These are phyloP conservation scores for Furculomyces boomerangus DNA, from an alignment of 371 early-diverging fungal genomes.

Conservation along the genomic window DNA sequence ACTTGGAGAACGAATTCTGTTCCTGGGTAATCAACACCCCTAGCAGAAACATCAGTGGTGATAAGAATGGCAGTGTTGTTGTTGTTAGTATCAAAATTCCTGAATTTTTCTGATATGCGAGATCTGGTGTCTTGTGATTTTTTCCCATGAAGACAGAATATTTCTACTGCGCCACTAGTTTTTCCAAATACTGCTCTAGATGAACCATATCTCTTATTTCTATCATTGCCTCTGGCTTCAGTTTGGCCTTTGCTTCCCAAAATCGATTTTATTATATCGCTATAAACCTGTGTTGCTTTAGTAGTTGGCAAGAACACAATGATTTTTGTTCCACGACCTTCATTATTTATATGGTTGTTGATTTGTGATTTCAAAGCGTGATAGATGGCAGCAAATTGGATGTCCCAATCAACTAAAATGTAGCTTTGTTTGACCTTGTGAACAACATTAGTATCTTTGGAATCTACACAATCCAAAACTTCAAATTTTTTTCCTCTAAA, in stretches of 20 bases:
- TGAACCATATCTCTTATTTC: background rate
- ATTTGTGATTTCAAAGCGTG: conserved; percentile 38
- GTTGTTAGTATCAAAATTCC: conserved; percentile 27
- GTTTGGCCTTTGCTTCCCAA: background rate
- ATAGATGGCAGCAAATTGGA: conserved; percentile 41
- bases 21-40: conserved; percentile 99
- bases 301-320: conserved; percentile 85
- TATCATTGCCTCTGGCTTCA: background rate
- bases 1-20: conserved; percentile 88
- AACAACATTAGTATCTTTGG: conserved; percentile 67
- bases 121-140: conserved; percentile 54
- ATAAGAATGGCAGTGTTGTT: conserved; percentile 46
- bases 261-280: conserved; percentile 34
- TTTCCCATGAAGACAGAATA: conserved; percentile 66
- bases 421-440: conserved; percentile 63
- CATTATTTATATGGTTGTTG: conserved; percentile 16
- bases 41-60: conserved; percentile 97
- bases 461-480: conserved; percentile 46
- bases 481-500: conserved; percentile 39
- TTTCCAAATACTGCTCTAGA: background rate
- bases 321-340: conserved; percentile 38
- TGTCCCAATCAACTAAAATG: conserved; percentile 34
- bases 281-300: conserved; percentile 53
- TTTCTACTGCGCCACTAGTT: conserved; percentile 3
- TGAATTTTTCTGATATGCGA: conserved; percentile 53